Evolutionary conservation across 768 basidiomycete genomes (phyloP), one percentile per base, ranked within the genome.

Genomic region (Pleurotus tuoliensis): DNA sequence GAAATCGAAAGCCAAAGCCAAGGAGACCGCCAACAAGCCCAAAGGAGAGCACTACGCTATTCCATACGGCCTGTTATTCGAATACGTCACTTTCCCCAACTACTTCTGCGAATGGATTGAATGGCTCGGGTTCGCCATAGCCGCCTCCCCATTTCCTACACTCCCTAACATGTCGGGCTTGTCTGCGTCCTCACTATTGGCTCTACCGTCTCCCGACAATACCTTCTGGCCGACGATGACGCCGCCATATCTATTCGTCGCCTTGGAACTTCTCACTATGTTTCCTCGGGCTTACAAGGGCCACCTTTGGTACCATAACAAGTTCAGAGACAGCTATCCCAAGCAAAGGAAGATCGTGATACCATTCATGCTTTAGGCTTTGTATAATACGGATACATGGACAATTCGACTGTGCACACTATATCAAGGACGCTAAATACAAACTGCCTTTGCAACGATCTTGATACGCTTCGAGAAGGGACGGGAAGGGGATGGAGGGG

Each of bases 51-150:
- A 90, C 69, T 92, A 92, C 66, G 85, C 86, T 3, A 86, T 94
- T 58, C 94, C 96, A 0, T 80, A 87, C 50, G 92, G 90, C 0
- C 79, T 83, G 18, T 73, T 96, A 15, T 97, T 89, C 76, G 63
- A 68, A 43, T 86, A 82, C 65, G 75, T 98, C 63, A 92, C 93
- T 5, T 96, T 87, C 73, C 96, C 96, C 8, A 94, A 97, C 69
- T 98, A 98, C 73, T 73, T 93, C 16, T 93, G 88, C 71, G 96
- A 98, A 67, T 98, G 96, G 96, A 57, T 88, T 55, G 96, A 98
- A 71, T 98, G 95, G 94, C 61, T 83, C 8, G 93, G 90, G 6
- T 98, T 88, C 68, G 88, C 92, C 1, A 67, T 97, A 39, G 90
- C 91, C 5, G 82, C 90, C 3, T 73, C 82, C 4, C 83, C 86